Base-by-base conservation (phyloP, 2,329 filamentous ascomycete genomes). In the Penicillium rolfsii region DNA sequence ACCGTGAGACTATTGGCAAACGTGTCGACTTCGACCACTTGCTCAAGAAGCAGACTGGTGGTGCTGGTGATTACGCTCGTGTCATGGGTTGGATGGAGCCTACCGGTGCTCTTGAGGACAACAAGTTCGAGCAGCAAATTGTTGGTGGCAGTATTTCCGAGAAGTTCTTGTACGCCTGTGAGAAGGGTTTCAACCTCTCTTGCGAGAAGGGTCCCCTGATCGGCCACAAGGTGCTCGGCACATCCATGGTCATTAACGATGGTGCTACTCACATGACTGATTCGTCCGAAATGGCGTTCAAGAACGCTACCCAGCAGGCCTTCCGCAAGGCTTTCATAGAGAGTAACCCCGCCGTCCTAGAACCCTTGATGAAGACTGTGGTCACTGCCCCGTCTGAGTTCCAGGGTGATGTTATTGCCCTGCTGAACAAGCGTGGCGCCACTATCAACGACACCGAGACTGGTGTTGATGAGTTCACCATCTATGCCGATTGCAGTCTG, bases 361-460 rank as follows among this genome's bases (percentile, higher is more conserved):
- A 99, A 79, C 95, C 95, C 5, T 81, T 99, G 57, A 99, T 99
- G 95, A 98, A 97, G 85, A 97, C 93, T 0, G 93, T 93, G 63
- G 93, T 99, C 72, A 97, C 93, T 35, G 93, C 95, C 0, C 95
- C 95, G 50, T 92, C 91, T 73, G 95, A 99, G 83, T 99, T 98
- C 84, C 95, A 99, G 80, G 95, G 95, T 74, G 93, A 92, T 75
- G 90, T 99, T 67, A 91, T 98, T 58, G 93, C 93, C 71, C 81
- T 99, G 53, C 84, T 99, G 81, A 99, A 98, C 83, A 99, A 99
- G 87, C 89, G 95, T 66, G 95, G 93, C 73, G 93, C 94, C 38
- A 90, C 92, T 54, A 98, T 99, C 72, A 90, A 93, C 75, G 95
- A 99, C 73, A 97, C 93, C 5, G 95, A 99, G 74, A 93, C 95